These are phyloP conservation scores for Omphalotus olearius DNA, from an alignment of 1,284 basidiomycete genomes.

Conservation along the genomic window DNA sequence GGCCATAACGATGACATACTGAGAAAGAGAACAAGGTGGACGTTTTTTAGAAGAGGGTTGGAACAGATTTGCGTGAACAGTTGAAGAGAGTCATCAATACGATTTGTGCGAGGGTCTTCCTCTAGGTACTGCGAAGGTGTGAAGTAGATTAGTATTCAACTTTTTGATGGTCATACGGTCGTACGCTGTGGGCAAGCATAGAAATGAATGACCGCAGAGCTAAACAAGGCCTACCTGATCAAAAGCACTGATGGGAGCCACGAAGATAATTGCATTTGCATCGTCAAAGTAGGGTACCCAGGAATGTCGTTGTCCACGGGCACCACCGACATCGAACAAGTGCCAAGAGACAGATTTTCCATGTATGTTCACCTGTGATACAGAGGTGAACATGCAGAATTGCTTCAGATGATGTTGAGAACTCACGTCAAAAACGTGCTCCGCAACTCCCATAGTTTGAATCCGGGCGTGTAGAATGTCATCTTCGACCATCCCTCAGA, in stretches of 20 bases:
- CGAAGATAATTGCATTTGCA: constrained; percentile 75
- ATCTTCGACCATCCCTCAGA: constrained; percentile 39
- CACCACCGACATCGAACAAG: constrained; percentile 78
- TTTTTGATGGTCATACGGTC: neutral
- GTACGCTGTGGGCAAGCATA: neutral
- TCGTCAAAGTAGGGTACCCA: constrained; percentile 84
- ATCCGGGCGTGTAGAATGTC: constrained; percentile 81
- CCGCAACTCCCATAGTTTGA: constrained; percentile 80
- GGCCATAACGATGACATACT: constrained; percentile 41
- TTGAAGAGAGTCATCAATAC: constrained; percentile 81
- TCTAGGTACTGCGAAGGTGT: constrained; percentile 29
- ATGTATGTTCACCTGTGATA: constrained; percentile 55
- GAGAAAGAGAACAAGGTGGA: constrained; percentile 75
- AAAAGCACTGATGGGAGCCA: constrained; percentile 83
- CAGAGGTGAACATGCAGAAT: neutral
- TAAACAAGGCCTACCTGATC: constrained; percentile 55
- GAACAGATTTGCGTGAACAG: constrained; percentile 80
- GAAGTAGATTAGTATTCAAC: neutral
- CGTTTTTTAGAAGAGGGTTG: constrained; percentile 71
- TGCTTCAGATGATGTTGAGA: neutral
- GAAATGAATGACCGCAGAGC: constrained; percentile 3
- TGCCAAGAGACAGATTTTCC: constrained; percentile 76
- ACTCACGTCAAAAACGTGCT: constrained; percentile 61
- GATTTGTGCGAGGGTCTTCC: constrained; percentile 76
- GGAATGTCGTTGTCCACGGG: constrained; percentile 76